Base-by-base conservation (phyloP, 495 filamentous ascomycete species). In the Lasiosphaeris hirsuta region DNA sequence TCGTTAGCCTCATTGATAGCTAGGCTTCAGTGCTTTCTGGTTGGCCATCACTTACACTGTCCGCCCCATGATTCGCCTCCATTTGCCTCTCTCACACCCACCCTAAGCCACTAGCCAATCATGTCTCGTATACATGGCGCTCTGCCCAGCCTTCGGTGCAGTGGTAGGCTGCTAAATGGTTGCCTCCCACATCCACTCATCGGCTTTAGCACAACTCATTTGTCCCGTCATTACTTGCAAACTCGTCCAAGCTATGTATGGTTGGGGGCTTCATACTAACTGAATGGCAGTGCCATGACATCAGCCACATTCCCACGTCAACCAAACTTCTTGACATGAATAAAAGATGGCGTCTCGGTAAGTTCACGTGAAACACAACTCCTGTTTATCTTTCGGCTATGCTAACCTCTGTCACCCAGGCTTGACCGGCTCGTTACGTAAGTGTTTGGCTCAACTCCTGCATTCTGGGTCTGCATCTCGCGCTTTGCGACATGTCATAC, bases 401-500 rank as follows among this genome's bases (percentile, higher is more conserved):
- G 45, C 64, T 71, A 59, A 74, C 56, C 56, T 58, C 63, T 62
- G 46, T 52, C 34, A 39, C 33, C 38, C 50, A 92, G 90, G 80
- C 85, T 95, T 68, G 90, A 95, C 76, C 88, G 91, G 69, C 82
- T 96, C 65, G 90, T 96, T 81, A 96, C 90, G 90, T 96, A 81
- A 86, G 90, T 86, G 44, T 49, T 48, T 48, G 23, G 23, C 5
- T 30, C 2, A 30, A 44, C 47, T 46, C 33, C 38, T 58, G 37
- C 43, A 34, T 49, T 56, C 8, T 14, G 9, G 13, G 15, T n/a
- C 18, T 40, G 33, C 44, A 14, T 13, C 37, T 38, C n/a, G n/a
- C n/a, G n/a, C n/a, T n/a, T n/a, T n/a, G n/a, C n/a, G 42, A 18
- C 18, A 19, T 51, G 47, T 34, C 19, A 19, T 55, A 33, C 37